Evolutionary conservation across 345 rosid genomes (phyloP), one percentile per base, ranked within the genome.

Genomic region (Streptanthus diversifolius): DNA sequence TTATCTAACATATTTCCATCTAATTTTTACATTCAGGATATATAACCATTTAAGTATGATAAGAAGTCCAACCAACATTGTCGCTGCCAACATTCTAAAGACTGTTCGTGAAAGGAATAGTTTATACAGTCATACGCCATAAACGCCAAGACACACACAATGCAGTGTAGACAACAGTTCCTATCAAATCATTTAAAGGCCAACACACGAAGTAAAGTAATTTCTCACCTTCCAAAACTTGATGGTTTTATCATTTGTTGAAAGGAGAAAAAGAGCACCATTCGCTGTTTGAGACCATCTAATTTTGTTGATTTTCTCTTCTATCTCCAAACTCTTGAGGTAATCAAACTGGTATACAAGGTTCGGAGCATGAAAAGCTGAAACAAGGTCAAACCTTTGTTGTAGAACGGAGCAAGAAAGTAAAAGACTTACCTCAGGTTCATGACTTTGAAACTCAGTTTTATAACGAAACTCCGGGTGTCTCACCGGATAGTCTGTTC

Each of bases 321-420:
- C 98, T 79, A 93, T 93, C 83, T 93, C 97, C 92, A 93, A 89
- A 77, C 98, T 93, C 88, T 93, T 93, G 49, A 93, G 90, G 80
- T 93, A 93, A 83, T 93, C 98, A 85, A 93, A 93, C 98, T 91
- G 87, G 57, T 15, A 41, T 27, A 62, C 61, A 79, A 40, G 43
- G 25, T 65, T 37, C 30, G 24, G 37, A 61, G 15, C 63, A 60
- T 59, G 37, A 49, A 13, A 22, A 60, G 3, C 19, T 40, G 58
- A 58, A 67, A 48, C 22, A 29, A 65, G 17, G 60, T 25, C 25
- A 3, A 66, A 18, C 17, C 33, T 12, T n/a, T 30, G 52, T 12
- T 39, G 54, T 40, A 22, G 37, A 0, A 61, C 45, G 25, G 6
- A 8, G 14, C 18, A 51, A 21, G 3, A 70, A 53, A 27, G 33